These are phyloP conservation scores for Chrysoporthe puriensis DNA, from an alignment of 2,329 filamentous ascomycete genomes.

Conservation along the genomic window DNA sequence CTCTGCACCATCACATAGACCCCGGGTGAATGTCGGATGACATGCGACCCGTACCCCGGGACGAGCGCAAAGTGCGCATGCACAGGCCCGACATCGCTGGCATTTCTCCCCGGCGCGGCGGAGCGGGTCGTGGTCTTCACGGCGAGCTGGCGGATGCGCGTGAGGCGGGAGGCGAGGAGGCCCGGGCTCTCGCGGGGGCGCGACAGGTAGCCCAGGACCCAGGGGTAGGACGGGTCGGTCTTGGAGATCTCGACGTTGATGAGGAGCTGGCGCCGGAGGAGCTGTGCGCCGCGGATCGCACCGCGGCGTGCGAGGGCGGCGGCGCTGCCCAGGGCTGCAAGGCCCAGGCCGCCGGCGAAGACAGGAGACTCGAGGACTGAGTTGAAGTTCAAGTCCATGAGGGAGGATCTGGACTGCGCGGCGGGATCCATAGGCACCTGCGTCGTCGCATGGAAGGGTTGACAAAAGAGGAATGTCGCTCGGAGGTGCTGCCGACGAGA, in stretches of 20 bases:
- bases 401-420: constrained; percentile 25
- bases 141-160: constrained; percentile 63
- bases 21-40: constrained; percentile 77
- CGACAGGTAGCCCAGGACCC: constrained; percentile 94
- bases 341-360: constrained; percentile 78
- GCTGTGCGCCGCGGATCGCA: constrained; percentile 69
- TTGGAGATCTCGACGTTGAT: constrained; percentile 96
- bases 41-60: constrained; percentile 86
- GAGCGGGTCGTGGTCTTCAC: constrained; percentile 54
- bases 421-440: constrained; percentile 31
- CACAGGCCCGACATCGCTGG: constrained; percentile 67
- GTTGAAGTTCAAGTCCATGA: constrained; percentile 52
- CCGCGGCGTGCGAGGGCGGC: constrained; percentile 81
- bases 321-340: constrained; percentile 83
- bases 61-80: constrained; percentile 85
- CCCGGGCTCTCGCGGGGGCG: constrained; percentile 70
- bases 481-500: constrained; percentile 2
- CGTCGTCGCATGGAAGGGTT: constrained; percentile 17
- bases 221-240: constrained; percentile 89
- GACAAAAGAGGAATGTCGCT: constrained; percentile 5
- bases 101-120: constrained; percentile 64
- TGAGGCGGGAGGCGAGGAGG: constrained; percentile 61
- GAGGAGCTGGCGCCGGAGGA: constrained; percentile 82
- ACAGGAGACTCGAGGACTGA: constrained; percentile 66
- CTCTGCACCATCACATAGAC: constrained; percentile 87